Base-by-base conservation (phyloP, 345 rosid genomes). In the Eucalyptus cloeziana region DNA sequence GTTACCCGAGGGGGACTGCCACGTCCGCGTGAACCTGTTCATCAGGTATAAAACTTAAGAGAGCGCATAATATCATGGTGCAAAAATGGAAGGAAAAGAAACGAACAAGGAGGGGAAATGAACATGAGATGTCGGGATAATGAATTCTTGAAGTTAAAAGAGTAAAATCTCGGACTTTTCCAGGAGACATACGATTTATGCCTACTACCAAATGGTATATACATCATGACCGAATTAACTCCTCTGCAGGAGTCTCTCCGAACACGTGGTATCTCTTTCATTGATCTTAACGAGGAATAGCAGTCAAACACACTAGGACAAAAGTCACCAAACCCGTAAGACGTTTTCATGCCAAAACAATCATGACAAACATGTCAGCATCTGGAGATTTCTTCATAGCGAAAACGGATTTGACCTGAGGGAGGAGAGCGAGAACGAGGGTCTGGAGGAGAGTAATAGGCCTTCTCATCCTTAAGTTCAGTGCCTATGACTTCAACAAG, bases 391-490 rank as follows among this genome's bases (percentile, higher is more conserved):
- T 60, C 44, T 12, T 54, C 49, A 19, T 44, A 19, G 49, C 58
- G 43, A 76, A 40, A 40, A 24, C 30, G 30, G 37, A 11, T 40
- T 40, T 10, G 47, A 93, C 93, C 86, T 91, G 33, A 40, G 47
- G 97, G 95, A 64, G 96, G 96, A 91, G 92, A 90, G 88, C 94
- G 91, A 8, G 93, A n/a, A 85, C 88, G 90, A 11, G 97, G 95
- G 91, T 93, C 96, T 76, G 96, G 97, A 64, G 87, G 45, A 76
- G 94, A 87, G 91, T 93, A 95, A 91, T 90, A 94, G 92, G 92
- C 95, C 94, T 96, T 96, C 50, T 92, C 88, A 49, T 95, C 97
- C 64, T 50, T 45, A 16, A 33, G 43, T 86, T 91, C 94, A 87
- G 93, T 86, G 88, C 90, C 76, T 33, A 60, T 79, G 87, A 95